Evolutionary conservation across 352 stramenopile species (phyloP).

Genomic region (Phytophthora tentaculata): DNA sequence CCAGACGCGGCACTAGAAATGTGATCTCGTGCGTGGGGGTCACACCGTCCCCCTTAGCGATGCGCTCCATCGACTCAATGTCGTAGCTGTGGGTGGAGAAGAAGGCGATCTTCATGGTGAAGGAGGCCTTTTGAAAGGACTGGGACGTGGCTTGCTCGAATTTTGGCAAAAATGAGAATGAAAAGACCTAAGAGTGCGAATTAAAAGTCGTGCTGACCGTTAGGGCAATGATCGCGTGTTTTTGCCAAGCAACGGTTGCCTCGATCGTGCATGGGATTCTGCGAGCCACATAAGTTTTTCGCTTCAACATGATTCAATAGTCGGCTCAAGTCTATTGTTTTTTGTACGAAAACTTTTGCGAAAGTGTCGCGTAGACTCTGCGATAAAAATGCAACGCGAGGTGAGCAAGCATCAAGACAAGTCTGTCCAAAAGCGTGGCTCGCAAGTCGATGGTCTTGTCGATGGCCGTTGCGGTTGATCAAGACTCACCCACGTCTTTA

Average conservation of each 20-base stretch:
- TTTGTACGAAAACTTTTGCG: slow-evolving; percentile 12
- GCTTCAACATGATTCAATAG: slow-evolving; percentile 19
- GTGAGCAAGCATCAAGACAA: neutral
- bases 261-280: neutral
- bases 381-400: slow-evolving; percentile 10
- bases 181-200: neutral
- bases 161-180: slow-evolving; percentile 26
- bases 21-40: slow-evolving; percentile 54
- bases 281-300: neutral
- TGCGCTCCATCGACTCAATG: slow-evolving; percentile 58
- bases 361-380: slow-evolving; percentile 7
- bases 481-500: too few species aligned
- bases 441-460: slow-evolving; percentile 1
- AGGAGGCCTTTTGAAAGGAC: neutral
- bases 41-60: slow-evolving; percentile 50
- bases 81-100: slow-evolving; percentile 85
- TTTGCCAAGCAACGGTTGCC: slow-evolving; percentile 16
- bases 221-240: slow-evolving; percentile 14
- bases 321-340: neutral
- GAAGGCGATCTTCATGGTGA: slow-evolving; percentile 77
- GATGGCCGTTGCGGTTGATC: slow-evolving; percentile 1
- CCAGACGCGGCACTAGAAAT: slow-evolving; percentile 65
- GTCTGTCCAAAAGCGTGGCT: neutral
- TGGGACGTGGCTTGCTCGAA: slow-evolving; percentile 2
- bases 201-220: too few species aligned